Evolutionary conservation across 2,329 filamentous ascomycete species (phyloP), one percentile per base, ranked within the genome.

Genomic region (Nothophoma quercina): DNA sequence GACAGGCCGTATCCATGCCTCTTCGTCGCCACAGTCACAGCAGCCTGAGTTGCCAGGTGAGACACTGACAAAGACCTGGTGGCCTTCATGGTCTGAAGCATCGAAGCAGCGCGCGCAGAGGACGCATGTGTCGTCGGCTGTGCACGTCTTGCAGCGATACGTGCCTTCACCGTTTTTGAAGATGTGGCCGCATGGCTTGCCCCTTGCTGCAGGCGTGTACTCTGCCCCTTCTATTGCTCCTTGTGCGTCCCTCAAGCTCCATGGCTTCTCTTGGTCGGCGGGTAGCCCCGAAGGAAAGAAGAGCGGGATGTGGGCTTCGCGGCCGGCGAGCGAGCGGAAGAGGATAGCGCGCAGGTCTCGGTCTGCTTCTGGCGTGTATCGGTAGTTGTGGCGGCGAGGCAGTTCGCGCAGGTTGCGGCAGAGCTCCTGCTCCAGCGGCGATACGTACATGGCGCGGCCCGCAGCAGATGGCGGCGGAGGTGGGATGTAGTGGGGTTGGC

Each of bases 111-210:
- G 88, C 68, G 90, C 91, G 78, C 95, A 99, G 13, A 99, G 83
- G 41, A 95, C 93, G 75, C 93, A 98, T 0, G 95, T 98, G 60
- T 97, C 93, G 74, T 99, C 96, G 35, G 89, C 87, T 39, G 91
- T 91, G 75, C 95, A 99, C 8, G 93, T 98, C 71, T 92, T 89
- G 81, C 95, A 99, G 65, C 89, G 85, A 74, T 98, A 99, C 53
- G 91, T 93, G 50, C 92, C 93, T 79, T 99, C 95, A 42, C 93
- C 95, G 12, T 85, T 83, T 76, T 93, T 93, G 82, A 99, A 96
- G 58, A 99, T 98, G 78, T 99, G 96, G 4, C 95, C 96, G 73
- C 95, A 99, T 38, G 92, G 88, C 75, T 96, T 96, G 48, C 96
- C 95, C 62, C 91, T 86, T 12, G 95, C 95, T 6, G 90, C 89